These are phyloP conservation scores for Aspergillus quadrilineatus DNA, from an alignment of 2,329 filamentous ascomycete genomes.

Conservation along the genomic window DNA sequence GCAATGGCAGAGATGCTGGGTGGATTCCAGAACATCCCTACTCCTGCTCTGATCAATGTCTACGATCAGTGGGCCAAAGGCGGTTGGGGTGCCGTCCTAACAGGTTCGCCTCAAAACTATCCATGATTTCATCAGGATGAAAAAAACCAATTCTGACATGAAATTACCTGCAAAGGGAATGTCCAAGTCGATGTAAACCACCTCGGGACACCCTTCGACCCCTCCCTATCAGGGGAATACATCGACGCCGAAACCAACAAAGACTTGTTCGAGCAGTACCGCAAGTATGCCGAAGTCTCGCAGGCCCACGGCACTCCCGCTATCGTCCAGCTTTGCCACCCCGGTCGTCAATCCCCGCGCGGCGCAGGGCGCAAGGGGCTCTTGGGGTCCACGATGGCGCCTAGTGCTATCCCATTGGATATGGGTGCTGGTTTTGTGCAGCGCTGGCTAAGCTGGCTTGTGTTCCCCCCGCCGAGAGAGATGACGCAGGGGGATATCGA, in stretches of 20 bases:
- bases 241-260: slow-evolving; percentile 20
- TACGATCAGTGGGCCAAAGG: slow-evolving; percentile 55
- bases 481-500: slow-evolving; percentile 58
- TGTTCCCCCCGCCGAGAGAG: slow-evolving; percentile 54
- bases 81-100: slow-evolving; percentile 45
- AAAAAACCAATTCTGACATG: not conserved
- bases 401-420: slow-evolving; percentile 41
- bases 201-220: slow-evolving; percentile 34
- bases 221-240: slow-evolving; percentile 30
- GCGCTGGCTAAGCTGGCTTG: slow-evolving; percentile 27
- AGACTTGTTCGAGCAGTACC: slow-evolving; percentile 26
- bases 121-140: not conserved
- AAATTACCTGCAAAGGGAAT: slow-evolving; percentile 26
- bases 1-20: slow-evolving; percentile 46
- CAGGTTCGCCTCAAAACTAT: slow-evolving; percentile 30
- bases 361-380: slow-evolving; percentile 39
- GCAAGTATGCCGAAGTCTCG: slow-evolving; percentile 28
- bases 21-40: slow-evolving; percentile 47
- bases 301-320: slow-evolving; percentile 44
- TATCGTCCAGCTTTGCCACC: slow-evolving; percentile 48
- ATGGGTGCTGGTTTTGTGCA: slow-evolving; percentile 42
- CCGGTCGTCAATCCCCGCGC: slow-evolving; percentile 45
- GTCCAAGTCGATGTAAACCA: slow-evolving; percentile 49
- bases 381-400: slow-evolving; percentile 35
- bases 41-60: slow-evolving; percentile 42